Percentiles rank a stretch among this genome's conserved stretches.
These are phyloP conservation scores for Capsicum pubescens DNA, from an alignment of 257 asterid species.

Conservation along the genomic window DNA sequence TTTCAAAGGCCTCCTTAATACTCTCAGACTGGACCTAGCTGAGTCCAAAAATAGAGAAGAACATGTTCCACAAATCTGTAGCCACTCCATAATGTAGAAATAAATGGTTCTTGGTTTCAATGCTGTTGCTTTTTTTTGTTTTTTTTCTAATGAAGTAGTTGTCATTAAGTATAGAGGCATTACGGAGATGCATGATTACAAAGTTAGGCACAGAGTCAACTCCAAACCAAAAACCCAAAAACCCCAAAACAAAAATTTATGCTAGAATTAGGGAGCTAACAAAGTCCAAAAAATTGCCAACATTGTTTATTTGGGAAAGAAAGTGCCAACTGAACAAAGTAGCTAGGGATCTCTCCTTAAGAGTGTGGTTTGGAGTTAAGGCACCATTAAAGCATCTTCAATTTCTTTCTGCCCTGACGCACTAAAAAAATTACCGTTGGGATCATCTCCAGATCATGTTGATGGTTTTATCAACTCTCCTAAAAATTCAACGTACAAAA, in stretches of 20 bases:
- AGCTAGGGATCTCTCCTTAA: background rate
- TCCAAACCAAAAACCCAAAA: background rate
- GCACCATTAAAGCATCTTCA: background rate
- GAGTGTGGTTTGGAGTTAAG: background rate
- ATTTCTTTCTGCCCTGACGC: background rate
- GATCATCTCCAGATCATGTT: background rate
- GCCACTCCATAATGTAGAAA: background rate
- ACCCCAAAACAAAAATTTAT: background rate
- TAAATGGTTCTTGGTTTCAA: background rate
- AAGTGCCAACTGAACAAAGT: constrained; percentile 1
- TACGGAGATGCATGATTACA: background rate
- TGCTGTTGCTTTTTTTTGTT: background rate
- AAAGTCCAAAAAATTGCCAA: constrained; percentile 1
- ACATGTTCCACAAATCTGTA: background rate
- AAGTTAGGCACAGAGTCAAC: background rate
- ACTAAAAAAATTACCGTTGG: constrained; percentile 1
- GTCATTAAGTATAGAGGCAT: background rate
- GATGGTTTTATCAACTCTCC: background rate
- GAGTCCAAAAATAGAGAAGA: background rate
- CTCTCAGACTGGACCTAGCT: background rate
- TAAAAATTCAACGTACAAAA: background rate
- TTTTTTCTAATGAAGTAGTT: background rate
- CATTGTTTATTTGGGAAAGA: background rate
- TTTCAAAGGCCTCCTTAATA: background rate
- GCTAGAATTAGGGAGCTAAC: background rate